Evolutionary conservation across 768 basidiomycete species (phyloP), one percentile per base, ranked within the genome.

Genomic region (Mycena crocata): DNA sequence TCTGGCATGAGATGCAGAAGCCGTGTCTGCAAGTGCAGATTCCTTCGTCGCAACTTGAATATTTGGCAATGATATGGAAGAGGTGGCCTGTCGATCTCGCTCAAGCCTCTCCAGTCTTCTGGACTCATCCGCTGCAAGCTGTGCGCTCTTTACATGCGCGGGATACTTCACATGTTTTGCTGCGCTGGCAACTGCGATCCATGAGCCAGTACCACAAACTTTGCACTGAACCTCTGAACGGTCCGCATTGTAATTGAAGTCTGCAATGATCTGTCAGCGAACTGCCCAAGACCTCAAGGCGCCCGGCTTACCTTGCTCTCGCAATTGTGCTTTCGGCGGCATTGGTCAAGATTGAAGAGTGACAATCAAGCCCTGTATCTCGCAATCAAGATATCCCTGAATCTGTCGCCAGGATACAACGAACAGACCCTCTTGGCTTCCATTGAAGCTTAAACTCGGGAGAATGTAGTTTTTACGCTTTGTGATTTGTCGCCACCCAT

Each of bases 391-490:
- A 1, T 31, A 9, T 28, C 21, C 40, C 28, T 44, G 9, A 30
- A 51, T 34, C 37, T 3, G 39, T 57, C 45, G 5, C 55, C 17
- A 57, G 17, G 52, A 5, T 26, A 54, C 42, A 12, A n/a, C n/a
- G 42, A 32, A 57, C 52, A 57, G 55, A n/a, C n/a, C 55, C 40
- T 45, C 30, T 14, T 28, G 26, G 46, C 10, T n/a, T n/a, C n/a
- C n/a, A n/a, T 15, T 24, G 26, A 48, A 48, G 4, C 14, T 48
- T 30, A 48, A 28, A 5, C 30, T 48, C 30, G 10, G 26, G 46
- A 28, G 19, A 9, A 15, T 2, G 30, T 48, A n/a, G 9, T 15
- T 15, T 30, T 48, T 48, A 30, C 12, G 23, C 26, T 48, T 28
- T 30, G 7, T 37, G 35, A 37, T 37, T 37, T 37, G 35, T 37